These are phyloP conservation scores for Isoetes engelmannii DNA, from an alignment of 83 land plant genomes.

Conservation along the genomic window DNA sequence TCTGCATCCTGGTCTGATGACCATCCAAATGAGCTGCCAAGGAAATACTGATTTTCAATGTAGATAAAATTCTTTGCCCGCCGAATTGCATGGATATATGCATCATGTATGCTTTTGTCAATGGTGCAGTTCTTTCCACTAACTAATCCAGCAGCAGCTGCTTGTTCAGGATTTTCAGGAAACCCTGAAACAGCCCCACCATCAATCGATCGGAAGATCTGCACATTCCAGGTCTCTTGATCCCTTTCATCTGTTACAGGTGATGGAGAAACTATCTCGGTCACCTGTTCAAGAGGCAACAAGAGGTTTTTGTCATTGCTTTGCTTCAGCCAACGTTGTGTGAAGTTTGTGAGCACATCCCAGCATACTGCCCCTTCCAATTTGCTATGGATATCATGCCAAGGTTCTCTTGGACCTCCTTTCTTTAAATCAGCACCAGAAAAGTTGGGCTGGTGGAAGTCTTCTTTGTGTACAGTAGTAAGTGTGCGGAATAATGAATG, in stretches of 20 bases:
- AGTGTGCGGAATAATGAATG: constrained; percentile 60
- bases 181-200: constrained; percentile 45
- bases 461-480: constrained; percentile 30
- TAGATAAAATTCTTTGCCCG: constrained; percentile 63
- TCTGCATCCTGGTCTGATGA: constrained; percentile 35
- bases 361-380: constrained; percentile 70
- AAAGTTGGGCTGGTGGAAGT: constrained; percentile 71
- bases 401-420: constrained; percentile 82
- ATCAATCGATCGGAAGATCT: constrained; percentile 68
- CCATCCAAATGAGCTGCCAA: constrained; percentile 67
- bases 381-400: constrained; percentile 77
- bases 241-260: constrained; percentile 13
- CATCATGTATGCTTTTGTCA: constrained; percentile 63
- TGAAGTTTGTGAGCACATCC: constrained; percentile 75
- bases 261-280: constrained; percentile 14
- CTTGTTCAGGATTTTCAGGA: constrained; percentile 36
- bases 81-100: constrained; percentile 66
- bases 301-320: constrained; percentile 8
- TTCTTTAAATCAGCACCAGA: constrained; percentile 31
- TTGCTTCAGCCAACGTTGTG: constrained; percentile 67
- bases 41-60: constrained; percentile 80
- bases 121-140: constrained; percentile 45
- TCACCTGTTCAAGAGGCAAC: neutral
- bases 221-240: constrained; percentile 55
- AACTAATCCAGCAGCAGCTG: constrained; percentile 36